Conservation (phyloP, 2,329 filamentous ascomycete genomes). For the Verticillium nubilum region DNA sequence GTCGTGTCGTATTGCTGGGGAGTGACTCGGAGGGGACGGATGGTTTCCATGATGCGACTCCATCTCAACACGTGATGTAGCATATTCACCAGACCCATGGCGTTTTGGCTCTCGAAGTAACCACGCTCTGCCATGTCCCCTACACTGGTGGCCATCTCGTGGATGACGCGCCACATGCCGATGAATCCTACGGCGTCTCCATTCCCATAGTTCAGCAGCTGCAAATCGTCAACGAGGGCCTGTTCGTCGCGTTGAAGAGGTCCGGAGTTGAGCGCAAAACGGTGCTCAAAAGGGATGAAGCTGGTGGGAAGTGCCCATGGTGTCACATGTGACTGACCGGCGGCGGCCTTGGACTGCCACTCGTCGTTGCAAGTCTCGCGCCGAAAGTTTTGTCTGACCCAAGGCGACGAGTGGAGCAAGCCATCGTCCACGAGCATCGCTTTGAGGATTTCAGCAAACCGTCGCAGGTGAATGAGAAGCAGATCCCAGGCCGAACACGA, state of each 20-base stretch:
- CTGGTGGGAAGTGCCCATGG: not conserved
- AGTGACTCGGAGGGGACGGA: not conserved
- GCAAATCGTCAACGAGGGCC: not conserved
- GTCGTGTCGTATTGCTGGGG: not conserved
- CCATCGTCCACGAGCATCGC: not conserved
- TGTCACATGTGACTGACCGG: not conserved
- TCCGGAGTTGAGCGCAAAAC: not conserved
- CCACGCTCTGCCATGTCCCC: not conserved
- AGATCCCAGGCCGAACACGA: not conserved
- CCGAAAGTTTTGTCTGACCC: not conserved
- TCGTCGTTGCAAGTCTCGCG: not conserved
- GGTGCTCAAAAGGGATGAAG: not conserved
- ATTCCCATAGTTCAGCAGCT: not conserved
- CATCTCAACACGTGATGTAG: not conserved
- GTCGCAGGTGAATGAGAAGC: slow-evolving; percentile 1
- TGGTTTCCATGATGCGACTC: slow-evolving; percentile 1
- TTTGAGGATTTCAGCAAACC: not conserved
- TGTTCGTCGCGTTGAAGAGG: not conserved
- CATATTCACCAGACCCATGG: not conserved
- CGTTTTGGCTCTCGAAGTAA: not conserved
- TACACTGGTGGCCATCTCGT: not conserved
- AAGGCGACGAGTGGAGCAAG: not conserved
- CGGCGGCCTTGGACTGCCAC: not conserved
- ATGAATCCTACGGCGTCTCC: not conserved
- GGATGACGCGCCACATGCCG: not conserved